phyloP scores from a whole-genome alignment of 2,329 filamentous ascomycete species.

The Rhynchosporium secalis region DNA sequence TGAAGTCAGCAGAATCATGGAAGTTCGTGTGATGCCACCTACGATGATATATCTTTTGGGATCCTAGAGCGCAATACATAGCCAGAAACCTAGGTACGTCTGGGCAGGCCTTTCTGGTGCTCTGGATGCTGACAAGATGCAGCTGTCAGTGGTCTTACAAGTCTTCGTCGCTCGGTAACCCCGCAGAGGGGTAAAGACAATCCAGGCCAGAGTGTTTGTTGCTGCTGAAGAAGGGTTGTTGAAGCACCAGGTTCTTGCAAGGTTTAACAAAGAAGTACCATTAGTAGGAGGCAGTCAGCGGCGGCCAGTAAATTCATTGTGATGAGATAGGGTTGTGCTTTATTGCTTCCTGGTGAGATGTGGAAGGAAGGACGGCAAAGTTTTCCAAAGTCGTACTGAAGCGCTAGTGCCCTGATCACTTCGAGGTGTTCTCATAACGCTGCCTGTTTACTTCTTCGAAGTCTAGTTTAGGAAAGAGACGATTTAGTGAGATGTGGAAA shows the following conservation, averaged over 20 bases:
- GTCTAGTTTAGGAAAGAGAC: neutral
- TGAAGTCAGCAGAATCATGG: too few relatives aligned
- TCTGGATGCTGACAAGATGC: neutral
- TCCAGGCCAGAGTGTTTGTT: neutral
- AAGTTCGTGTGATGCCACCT: too few relatives aligned
- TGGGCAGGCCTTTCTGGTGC: neutral
- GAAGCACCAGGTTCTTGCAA: neutral
- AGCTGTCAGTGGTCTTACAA: neutral
- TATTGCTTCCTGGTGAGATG: neutral
- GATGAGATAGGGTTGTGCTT: neutral
- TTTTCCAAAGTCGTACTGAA: neutral
- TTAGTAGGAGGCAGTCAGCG: neutral
- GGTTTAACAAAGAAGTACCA: neutral
- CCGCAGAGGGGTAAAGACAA: neutral
- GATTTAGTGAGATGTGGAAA: neutral
- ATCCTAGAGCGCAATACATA: too few relatives aligned
- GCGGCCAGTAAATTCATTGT: neutral
- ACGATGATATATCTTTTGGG: too few relatives aligned
- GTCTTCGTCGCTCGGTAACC: neutral
- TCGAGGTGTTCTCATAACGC: neutral
- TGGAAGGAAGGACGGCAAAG: neutral
- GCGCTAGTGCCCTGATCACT: neutral
- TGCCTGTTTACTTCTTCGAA: neutral
- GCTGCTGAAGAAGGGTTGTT: neutral
- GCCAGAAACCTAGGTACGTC: too few relatives aligned